Percentiles rank a stretch among this genome's conserved stretches.
Evolutionary conservation across 768 basidiomycete species (phyloP).

Genomic region (Russula dissimulans): DNA sequence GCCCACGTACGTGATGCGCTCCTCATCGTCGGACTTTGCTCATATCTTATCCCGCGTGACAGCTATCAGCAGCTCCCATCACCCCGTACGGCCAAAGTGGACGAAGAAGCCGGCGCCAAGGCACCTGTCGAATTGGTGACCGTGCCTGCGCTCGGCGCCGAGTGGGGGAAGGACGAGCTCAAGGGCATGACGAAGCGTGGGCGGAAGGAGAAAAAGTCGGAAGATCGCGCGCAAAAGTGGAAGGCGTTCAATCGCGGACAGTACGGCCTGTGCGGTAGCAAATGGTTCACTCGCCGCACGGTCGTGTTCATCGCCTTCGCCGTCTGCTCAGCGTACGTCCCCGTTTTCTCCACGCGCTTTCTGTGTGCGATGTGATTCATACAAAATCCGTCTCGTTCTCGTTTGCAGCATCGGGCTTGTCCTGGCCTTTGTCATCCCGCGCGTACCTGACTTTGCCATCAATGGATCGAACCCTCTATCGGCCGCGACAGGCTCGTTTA

Average conservation of each 20-base stretch:
- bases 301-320: slow-evolving; percentile 63
- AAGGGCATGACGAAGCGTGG: slow-evolving; percentile 66
- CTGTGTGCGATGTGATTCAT: background rate
- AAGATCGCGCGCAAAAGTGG: slow-evolving; percentile 50
- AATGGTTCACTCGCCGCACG: slow-evolving; percentile 57
- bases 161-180: slow-evolving; percentile 80
- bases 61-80: slow-evolving; percentile 19
- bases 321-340: slow-evolving; percentile 44
- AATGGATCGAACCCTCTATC: slow-evolving; percentile 47
- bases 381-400: background rate
- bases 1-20: slow-evolving; percentile 36
- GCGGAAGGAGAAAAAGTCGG: slow-evolving; percentile 50
- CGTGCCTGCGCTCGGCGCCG: slow-evolving; percentile 82
- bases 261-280: slow-evolving; percentile 69
- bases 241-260: slow-evolving; percentile 72
- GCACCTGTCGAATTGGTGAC: slow-evolving; percentile 81
- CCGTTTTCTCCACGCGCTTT: background rate
- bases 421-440: slow-evolving; percentile 73
- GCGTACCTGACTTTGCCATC: slow-evolving; percentile 67
- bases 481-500: slow-evolving; percentile 50
- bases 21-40: slow-evolving; percentile 14
- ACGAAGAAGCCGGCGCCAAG: slow-evolving; percentile 29
- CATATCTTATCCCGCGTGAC: background rate
- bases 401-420: slow-evolving; percentile 49
- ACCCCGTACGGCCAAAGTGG: slow-evolving; percentile 24